These are phyloP conservation scores for Carpinus fangiana DNA, from an alignment of 306 rosid genomes.

Conservation along the genomic window DNA sequence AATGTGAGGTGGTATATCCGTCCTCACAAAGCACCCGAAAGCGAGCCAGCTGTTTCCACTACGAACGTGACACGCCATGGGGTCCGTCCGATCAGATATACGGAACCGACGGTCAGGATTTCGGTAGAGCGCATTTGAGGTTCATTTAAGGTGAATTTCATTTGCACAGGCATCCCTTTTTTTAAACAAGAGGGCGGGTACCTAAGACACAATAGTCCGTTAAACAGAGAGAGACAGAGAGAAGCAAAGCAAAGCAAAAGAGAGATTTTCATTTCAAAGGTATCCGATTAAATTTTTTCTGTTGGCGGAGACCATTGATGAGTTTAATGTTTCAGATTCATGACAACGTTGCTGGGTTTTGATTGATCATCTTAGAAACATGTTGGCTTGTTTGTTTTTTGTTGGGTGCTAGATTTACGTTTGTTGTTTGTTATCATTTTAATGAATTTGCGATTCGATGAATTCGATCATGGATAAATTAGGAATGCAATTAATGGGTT, in stretches of 20 bases:
- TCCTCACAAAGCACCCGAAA: constrained; percentile 38
- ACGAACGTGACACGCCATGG: constrained; percentile 49
- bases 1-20: constrained; percentile 22
- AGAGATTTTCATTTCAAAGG: constrained; percentile 28
- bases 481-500: neutral
- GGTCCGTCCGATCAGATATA: constrained; percentile 45
- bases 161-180: constrained; percentile 43
- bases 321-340: neutral
- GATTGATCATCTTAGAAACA: constrained; percentile 17
- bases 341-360: constrained; percentile 1
- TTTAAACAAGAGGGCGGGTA: constrained; percentile 59
- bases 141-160: constrained; percentile 57
- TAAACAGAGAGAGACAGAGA: constrained; percentile 7
- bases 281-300: neutral
- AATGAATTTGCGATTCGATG: neutral
- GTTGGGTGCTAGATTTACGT: neutral
- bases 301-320: neutral
- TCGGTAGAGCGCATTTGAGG: constrained; percentile 44
- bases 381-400: neutral
- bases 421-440: neutral
- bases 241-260: neutral
- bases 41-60: constrained; percentile 73
- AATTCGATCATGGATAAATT: neutral
- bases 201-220: constrained; percentile 37
- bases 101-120: constrained; percentile 49